phyloP scores from a whole-genome alignment of 2,329 filamentous ascomycete species.

The Fusarium dimerum region DNA sequence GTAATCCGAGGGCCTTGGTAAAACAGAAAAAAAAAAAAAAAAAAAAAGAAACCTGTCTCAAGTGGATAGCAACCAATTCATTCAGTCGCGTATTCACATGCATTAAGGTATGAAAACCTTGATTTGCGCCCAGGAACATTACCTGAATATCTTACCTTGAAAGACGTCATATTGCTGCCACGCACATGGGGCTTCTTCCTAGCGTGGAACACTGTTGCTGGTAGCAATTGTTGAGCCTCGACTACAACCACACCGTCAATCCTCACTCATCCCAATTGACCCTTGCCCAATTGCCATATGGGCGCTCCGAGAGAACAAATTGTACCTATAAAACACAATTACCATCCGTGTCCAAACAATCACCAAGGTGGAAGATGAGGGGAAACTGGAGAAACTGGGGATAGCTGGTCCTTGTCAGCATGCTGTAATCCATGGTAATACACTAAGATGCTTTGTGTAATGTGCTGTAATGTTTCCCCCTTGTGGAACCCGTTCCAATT shows the following conservation, averaged over 20 bases:
- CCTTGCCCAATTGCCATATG: not conserved
- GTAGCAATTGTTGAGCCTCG: not conserved
- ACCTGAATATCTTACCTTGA: not conserved
- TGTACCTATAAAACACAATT: not conserved
- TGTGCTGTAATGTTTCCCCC: not conserved
- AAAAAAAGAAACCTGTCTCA: too few relatives aligned
- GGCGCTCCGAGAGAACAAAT: not conserved
- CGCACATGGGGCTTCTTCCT: not conserved
- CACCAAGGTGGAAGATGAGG: not conserved
- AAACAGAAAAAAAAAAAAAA: too few relatives aligned
- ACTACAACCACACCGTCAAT: too few relatives aligned
- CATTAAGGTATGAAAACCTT: not conserved
- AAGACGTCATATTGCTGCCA: not conserved
- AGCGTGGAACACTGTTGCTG: not conserved
- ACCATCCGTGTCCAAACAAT: not conserved
- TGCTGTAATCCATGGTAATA: not conserved
- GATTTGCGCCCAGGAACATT: not conserved
- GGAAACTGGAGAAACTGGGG: not conserved
- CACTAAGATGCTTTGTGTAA: not conserved
- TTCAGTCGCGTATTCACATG: not conserved
- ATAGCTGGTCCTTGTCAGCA: not conserved
- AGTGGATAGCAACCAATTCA: not conserved
- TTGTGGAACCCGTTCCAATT: not conserved
- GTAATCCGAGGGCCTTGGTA: not conserved
- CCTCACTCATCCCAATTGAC: not conserved